Evolutionary conservation across 306 rosid genomes (phyloP), one percentile per base, ranked within the genome.

Genomic region (Sesbania bispinosa): DNA sequence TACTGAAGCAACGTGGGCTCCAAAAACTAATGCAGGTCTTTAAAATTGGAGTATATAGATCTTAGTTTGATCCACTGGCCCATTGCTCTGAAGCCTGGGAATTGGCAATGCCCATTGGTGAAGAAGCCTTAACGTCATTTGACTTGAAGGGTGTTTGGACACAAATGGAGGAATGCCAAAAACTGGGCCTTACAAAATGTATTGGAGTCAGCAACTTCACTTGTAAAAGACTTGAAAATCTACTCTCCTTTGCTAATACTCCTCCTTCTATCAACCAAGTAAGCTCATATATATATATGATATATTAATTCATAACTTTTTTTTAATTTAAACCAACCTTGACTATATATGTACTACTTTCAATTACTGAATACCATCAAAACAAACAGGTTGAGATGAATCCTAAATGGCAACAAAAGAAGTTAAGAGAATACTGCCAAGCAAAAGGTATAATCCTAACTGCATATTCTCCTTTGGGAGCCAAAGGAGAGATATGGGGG

Each of bases 111-210:
- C 83, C 85, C 2, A 41, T 10, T 32, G 75, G 15, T 7, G 39
- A 79, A 13, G 82, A 74, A 0, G 24, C 35, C 0, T 1, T 67
- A 4, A 15, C 59, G 1, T 42, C 74, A 9, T 71, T 89, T 18
- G 88, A 89, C 63, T 11, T 87, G 16, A 50, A 79, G 39, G 81
- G 77, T 0, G 88, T 87, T 3, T 89, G 92, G 96, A 81, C 77
- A 45, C 74, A 53, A 71, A 89, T 89, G 90, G 90, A 89, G 75
- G 84, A 81, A 39, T 83, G 90, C 36, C 62, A 85, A 14, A 48
- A 36, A 2, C 13, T 16, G 0, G 81, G 81, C 5, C 81, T 77
- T 2, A 58, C 81, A 20, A 77, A 46, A 60, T 50, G 4, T 2
- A 77, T 77, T 38, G 81, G 76, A 24, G 81, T 77, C 5, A 77